Evolutionary conservation across 768 basidiomycete species (phyloP).

Genomic region (Boletus subparvulus): DNA sequence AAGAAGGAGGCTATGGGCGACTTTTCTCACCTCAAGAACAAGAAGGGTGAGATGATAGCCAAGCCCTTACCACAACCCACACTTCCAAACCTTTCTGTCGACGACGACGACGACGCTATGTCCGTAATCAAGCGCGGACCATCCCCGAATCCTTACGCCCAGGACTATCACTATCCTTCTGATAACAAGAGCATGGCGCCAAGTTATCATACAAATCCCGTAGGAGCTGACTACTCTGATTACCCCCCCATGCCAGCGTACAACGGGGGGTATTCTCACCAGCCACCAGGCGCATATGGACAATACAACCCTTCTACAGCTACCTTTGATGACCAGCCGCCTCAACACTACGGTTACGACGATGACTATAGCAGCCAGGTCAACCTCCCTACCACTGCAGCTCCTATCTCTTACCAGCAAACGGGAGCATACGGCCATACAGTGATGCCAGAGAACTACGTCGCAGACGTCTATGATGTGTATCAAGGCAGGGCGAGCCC

Average conservation of each 20-base stretch:
- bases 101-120: constrained; percentile 63
- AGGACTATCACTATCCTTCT: constrained; percentile 55
- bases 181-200: constrained; percentile 45
- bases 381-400: constrained; percentile 57
- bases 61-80: constrained; percentile 91
- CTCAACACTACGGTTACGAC: constrained; percentile 51
- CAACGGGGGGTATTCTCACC: constrained; percentile 60
- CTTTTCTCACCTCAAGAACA: constrained; percentile 88
- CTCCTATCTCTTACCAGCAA: constrained; percentile 53
- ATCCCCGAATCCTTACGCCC: constrained; percentile 53
- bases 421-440: constrained; percentile 18
- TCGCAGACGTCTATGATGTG: constrained; percentile 51
- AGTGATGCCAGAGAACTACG: constrained; percentile 29
- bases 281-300: constrained; percentile 47
- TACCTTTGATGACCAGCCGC: constrained; percentile 54
- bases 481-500: constrained; percentile 52
- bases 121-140: constrained; percentile 56
- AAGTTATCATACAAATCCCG: constrained; percentile 37
- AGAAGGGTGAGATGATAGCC: constrained; percentile 82
- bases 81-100: constrained; percentile 85
- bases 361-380: constrained; percentile 68
- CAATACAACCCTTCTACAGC: constrained; percentile 61
- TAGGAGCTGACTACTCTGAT: constrained; percentile 44
- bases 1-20: constrained; percentile 92
- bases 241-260: constrained; percentile 79